Base-by-base conservation (phyloP, 306 rosid species). In the Corylus heterophylla region DNA sequence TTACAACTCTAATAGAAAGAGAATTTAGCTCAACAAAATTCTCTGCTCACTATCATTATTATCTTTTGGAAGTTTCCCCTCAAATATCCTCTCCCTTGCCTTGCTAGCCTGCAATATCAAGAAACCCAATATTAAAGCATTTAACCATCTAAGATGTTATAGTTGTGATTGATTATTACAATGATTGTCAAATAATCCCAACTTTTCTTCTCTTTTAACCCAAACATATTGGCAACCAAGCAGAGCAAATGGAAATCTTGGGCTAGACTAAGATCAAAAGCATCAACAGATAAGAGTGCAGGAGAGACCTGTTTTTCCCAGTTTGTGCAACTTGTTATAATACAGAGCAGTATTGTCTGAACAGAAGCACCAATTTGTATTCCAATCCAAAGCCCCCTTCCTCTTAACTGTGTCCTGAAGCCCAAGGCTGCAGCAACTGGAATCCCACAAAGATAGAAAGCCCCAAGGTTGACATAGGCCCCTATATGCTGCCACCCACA, bases 401-500 rank as follows among this genome's bases (percentile, higher is more conserved):
- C 97, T 78, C 84, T 78, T 17, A 88, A 74, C 8, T 80, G 29
- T 8, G 66, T 73, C 89, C 80, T 85, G 77, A 92, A 92, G 37
- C 87, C 91, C 84, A 92, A 76, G 18, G 37, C 27, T 20, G 82
- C 87, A 74, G 93, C 89, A 55, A 71, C 74, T 50, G 97, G 97
- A 82, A 89, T 89, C 76, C 97, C 97, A 85, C 92, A 92, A 0
- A 92, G 86, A 74, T 92, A 92, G 78, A 76, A 90, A 14, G 97
- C 92, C 18, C 95, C 95, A 1, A 92, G 71, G 74, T 92, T 92
- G 18, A 90, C 80, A 72, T 83, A 92, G 47, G 92, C 95, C 55
- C 95, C 97, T 25, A 86, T 12, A 14, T 86, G 91, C 80, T 92
- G 93, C 95, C 97, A 90, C 27, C 97, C 97, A 85, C 90, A 89